Evolutionary conservation across 805 yeast species (phyloP).

Genomic region (Candida patagonica): DNA sequence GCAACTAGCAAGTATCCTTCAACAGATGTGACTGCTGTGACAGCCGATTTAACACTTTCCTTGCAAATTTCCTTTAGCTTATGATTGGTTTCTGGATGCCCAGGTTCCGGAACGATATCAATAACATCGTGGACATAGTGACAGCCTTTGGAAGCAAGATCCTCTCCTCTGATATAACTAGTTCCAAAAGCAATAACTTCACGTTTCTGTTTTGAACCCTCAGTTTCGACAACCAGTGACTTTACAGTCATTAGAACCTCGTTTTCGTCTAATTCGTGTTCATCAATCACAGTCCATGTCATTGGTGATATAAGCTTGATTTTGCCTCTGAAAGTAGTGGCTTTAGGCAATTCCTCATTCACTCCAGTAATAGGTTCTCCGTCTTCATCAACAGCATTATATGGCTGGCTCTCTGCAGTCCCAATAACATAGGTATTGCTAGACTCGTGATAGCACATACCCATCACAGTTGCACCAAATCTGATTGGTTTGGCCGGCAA

Average conservation of each 20-base stretch:
- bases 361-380: conserved; percentile 52
- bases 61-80: conserved; percentile 63
- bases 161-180: conserved; percentile 68
- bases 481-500: conserved; percentile 13
- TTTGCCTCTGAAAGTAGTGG: conserved; percentile 49
- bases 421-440: conserved; percentile 57
- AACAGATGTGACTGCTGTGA: conserved; percentile 63
- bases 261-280: conserved; percentile 53
- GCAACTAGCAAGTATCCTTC: conserved; percentile 76
- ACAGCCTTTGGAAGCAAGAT: conserved; percentile 67
- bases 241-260: conserved; percentile 54
- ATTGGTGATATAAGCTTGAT: conserved; percentile 61
- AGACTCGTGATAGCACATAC: conserved; percentile 59
- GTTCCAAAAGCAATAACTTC: conserved; percentile 76
- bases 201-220: conserved; percentile 33
- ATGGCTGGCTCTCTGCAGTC: conserved; percentile 49
- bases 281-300: conserved; percentile 71
- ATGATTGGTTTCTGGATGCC: conserved; percentile 71
- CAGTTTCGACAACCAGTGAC: conserved; percentile 40
- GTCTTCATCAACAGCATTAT: conserved; percentile 65
- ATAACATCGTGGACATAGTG: conserved; percentile 66
- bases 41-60: conserved; percentile 79
- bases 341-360: conserved; percentile 42
- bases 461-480: conserved; percentile 55
- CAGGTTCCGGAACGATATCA: conserved; percentile 84